phyloP scores from a whole-genome alignment of 257 asterid species.

The Orobanche coerulescens region DNA sequence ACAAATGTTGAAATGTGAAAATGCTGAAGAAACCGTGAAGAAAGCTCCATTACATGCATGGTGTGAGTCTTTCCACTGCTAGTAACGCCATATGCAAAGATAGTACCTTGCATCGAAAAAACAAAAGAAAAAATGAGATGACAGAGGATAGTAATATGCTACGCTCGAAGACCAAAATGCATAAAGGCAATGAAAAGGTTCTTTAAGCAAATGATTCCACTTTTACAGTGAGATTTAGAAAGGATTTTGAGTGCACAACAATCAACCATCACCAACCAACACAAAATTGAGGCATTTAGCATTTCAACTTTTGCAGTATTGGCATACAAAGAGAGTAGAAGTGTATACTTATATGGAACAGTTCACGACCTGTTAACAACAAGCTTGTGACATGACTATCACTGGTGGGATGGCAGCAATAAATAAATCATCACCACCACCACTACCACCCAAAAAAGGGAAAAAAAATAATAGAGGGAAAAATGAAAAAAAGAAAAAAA shows the following conservation, averaged over 20 bases:
- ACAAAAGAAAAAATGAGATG: slow-evolving; percentile 10
- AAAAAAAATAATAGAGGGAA: background rate
- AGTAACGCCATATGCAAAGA: slow-evolving; percentile 96
- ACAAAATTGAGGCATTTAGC: background rate
- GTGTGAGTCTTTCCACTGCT: slow-evolving; percentile 99
- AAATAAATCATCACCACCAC: background rate
- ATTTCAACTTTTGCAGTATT: background rate
- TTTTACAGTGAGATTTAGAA: background rate
- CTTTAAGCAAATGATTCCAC: background rate
- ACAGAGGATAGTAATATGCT: slow-evolving; percentile 12
- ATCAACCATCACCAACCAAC: slow-evolving; percentile 4
- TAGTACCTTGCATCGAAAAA: slow-evolving; percentile 57
- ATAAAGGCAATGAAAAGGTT: background rate
- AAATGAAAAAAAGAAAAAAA: background rate
- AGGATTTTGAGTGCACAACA: slow-evolving; percentile 9
- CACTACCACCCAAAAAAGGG: background rate
- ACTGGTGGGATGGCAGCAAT: slow-evolving; percentile 2
- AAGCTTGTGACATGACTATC: background rate
- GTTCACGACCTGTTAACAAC: background rate
- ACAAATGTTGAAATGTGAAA: background rate
- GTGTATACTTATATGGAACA: background rate
- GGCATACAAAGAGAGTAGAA: background rate
- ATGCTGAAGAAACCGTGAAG: slow-evolving; percentile 15
- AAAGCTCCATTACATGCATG: slow-evolving; percentile 77
- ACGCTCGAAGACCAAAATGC: slow-evolving; percentile 7